A percentile compares a stretch with the other conserved stretches of the same genome.
These are phyloP conservation scores for Diplogelasinospora grovesii DNA, from an alignment of 495 filamentous ascomycete species.

Conservation along the genomic window DNA sequence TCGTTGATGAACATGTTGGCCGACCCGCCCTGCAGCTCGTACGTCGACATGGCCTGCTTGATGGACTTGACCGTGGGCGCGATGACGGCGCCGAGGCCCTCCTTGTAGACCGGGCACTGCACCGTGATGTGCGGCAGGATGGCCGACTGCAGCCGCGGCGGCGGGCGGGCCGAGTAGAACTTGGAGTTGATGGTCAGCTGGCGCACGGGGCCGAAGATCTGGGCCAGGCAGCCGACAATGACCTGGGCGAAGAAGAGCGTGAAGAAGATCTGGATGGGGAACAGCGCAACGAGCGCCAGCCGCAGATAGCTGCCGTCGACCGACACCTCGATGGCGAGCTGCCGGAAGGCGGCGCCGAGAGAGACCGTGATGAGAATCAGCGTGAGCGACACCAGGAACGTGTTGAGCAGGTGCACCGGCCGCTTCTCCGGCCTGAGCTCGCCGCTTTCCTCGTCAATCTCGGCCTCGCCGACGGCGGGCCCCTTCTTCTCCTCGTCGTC, in stretches of 20 bases:
- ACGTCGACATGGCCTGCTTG: constrained; percentile 69
- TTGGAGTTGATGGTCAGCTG: constrained; percentile 70
- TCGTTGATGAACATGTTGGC: constrained; percentile 80
- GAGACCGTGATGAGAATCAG: constrained; percentile 54
- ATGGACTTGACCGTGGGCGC: constrained; percentile 62
- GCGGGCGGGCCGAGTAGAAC: constrained; percentile 65
- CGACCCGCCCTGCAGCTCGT: constrained; percentile 72
- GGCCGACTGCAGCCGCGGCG: constrained; percentile 46
- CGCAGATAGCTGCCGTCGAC: constrained; percentile 57
- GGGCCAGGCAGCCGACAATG: constrained; percentile 65
- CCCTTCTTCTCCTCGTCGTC: constrained; percentile 49
- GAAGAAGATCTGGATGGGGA: constrained; percentile 72
- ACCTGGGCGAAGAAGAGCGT: constrained; percentile 72
- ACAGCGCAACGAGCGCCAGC: constrained; percentile 53
- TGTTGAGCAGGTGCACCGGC: constrained; percentile 59
- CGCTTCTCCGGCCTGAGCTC: constrained; percentile 55
- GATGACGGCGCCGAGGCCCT: constrained; percentile 58
- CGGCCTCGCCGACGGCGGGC: constrained; percentile 34
- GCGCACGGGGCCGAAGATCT: constrained; percentile 65
- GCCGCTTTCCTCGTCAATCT: constrained; percentile 68
- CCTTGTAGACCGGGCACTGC: constrained; percentile 69
- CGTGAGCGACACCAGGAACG: constrained; percentile 57
- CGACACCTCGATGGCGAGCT: constrained; percentile 59
- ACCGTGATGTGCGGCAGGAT: constrained; percentile 62
- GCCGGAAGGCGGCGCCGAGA: constrained; percentile 59